Base-by-base conservation (phyloP, 345 rosid species). In the Arabidopsis arenosa region DNA sequence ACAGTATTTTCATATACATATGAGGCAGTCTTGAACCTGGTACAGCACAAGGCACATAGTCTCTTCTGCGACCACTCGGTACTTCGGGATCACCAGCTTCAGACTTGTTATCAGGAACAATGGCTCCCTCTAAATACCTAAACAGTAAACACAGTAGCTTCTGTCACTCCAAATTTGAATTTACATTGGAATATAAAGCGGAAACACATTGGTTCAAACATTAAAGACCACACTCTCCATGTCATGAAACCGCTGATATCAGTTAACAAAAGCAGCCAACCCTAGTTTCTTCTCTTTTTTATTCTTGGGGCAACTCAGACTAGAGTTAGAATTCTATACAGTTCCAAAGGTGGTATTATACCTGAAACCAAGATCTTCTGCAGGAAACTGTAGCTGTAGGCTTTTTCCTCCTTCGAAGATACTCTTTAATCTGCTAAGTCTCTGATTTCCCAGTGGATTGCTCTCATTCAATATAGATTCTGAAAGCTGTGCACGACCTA, bases 341-440 rank as follows among this genome's bases (percentile, higher is more conserved):
- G 55, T 73, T 49, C 43, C 32, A 28, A 28, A 65, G 58, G 30
- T 70, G n/a, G 13, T 44, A 60, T 15, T 44, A 75, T 83, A 93
- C 99, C 97, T 89, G 86, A 95, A 92, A 70, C 97, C 97, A 73
- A 95, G 97, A 87, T 95, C 99, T 84, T 95, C 99, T 15, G 99
- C 97, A 80, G 97, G 99, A 82, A 95, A 92, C 76, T 95, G 97
- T 60, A 92, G 88, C 71, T 89, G 97, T 70, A 92, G 99, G 80
- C 96, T 92, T 76, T 88, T 92, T 75, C 99, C 99, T 80, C 86
- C 97, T 68, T 89, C 86, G 68, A 95, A 89, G 75, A 90, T 83
- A 62, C 45, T 81, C 82, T 83, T 90, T 41, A 92, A 70, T 85
- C 85, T 86, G 33, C 77, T 80, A 67, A 95, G 92, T 87, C 97